Evolutionary conservation across 352 stramenopile genomes (phyloP).

Genomic region (Elongisporangium prolatum): DNA sequence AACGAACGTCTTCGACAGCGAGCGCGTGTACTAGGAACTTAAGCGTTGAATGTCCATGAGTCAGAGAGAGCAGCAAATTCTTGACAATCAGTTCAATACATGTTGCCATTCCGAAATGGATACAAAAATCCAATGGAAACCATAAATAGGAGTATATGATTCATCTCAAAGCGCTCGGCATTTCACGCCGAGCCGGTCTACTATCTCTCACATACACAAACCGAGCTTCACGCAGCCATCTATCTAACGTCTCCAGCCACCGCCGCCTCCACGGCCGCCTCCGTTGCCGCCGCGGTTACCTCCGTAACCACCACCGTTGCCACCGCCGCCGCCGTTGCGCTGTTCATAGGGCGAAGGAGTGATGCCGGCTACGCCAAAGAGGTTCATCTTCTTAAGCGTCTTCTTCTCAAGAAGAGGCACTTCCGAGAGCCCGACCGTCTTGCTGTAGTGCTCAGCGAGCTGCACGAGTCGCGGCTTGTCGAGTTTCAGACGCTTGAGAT

Average conservation of each 20-base stretch:
- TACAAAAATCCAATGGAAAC: not conserved
- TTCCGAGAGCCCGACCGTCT: conserved; percentile 52
- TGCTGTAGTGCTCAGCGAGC: conserved; percentile 60
- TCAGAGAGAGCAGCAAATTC: not conserved
- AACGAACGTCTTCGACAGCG: not conserved
- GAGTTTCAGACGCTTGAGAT: conserved; percentile 51
- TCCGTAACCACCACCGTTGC: conserved; percentile 3
- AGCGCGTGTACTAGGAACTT: not conserved
- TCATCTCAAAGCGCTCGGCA: not conserved
- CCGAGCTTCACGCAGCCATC: not conserved
- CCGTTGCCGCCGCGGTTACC: conserved; percentile 7
- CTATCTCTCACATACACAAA: not conserved
- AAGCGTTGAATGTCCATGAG: not conserved
- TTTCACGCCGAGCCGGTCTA: not conserved
- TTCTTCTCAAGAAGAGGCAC: conserved; percentile 84
- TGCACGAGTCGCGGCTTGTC: conserved; percentile 55
- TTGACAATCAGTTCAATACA: not conserved
- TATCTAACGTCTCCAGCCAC: conserved; percentile 4
- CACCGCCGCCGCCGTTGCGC: conserved; percentile 11
- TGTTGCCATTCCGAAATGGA: not conserved
- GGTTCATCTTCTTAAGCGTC: conserved; percentile 79
- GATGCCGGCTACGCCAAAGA: conserved; percentile 77
- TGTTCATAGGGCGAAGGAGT: conserved; percentile 33
- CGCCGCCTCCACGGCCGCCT: conserved; percentile 5
- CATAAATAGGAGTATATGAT: not conserved